These are phyloP conservation scores for Flaveria robusta DNA, from an alignment of 129 eudicot species.

Conservation along the genomic window DNA sequence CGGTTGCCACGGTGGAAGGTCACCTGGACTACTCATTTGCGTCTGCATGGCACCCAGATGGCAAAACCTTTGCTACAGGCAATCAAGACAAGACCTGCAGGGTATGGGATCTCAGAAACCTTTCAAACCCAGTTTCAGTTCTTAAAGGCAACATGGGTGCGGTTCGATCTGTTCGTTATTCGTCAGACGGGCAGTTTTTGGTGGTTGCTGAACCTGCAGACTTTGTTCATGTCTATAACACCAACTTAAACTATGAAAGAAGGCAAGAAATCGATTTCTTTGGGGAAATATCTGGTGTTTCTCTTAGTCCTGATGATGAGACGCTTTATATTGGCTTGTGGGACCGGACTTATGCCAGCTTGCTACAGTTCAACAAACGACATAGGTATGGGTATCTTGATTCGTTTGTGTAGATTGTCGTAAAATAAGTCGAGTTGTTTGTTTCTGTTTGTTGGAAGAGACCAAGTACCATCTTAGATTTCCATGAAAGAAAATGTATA, in stretches of 20 bases:
- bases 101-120: slow-evolving; percentile 81
- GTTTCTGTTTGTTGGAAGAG: slow-evolving; percentile 26
- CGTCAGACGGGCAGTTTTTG: slow-evolving; percentile 73
- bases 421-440: slow-evolving; percentile 7
- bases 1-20: slow-evolving; percentile 60
- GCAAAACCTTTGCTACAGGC: slow-evolving; percentile 68
- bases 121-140: slow-evolving; percentile 49
- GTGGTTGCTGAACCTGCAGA: slow-evolving; percentile 85
- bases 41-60: slow-evolving; percentile 49
- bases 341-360: slow-evolving; percentile 80
- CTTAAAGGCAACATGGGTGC: slow-evolving; percentile 90
- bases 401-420: slow-evolving; percentile 37
- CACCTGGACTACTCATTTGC: slow-evolving; percentile 91
- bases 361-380: slow-evolving; percentile 60
- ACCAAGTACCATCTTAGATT: slow-evolving; percentile 4
- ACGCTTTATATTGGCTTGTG: slow-evolving; percentile 70
- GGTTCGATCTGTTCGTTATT: slow-evolving; percentile 71
- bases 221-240: slow-evolving; percentile 70
- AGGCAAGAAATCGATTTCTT: slow-evolving; percentile 83
- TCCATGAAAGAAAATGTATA: slow-evolving; percentile 22
- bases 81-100: slow-evolving; percentile 94
- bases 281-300: slow-evolving; percentile 83
- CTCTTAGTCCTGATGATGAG: slow-evolving; percentile 79
- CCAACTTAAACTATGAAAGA: slow-evolving; percentile 44
- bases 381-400: slow-evolving; percentile 53